phyloP scores from a whole-genome alignment of 306 rosid genomes.

The Dalbergia cultrata region DNA sequence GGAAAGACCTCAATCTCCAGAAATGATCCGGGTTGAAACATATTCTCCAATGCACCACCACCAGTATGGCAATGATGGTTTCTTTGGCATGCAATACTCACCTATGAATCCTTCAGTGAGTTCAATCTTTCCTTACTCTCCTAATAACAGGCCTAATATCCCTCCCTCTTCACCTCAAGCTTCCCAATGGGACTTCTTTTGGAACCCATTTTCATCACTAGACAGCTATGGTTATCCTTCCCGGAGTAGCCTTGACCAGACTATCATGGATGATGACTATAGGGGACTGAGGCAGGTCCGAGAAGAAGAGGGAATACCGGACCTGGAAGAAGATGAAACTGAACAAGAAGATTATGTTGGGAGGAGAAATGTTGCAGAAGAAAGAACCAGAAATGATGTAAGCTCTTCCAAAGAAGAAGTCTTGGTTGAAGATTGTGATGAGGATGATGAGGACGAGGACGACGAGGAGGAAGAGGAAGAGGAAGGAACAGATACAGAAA shows the following conservation, averaged over 20 bases:
- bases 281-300: conserved; percentile 82
- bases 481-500: conserved; percentile 55
- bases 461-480: conserved; percentile 64
- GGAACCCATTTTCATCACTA: conserved; percentile 88
- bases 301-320: conserved; percentile 90
- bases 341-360: conserved; percentile 61
- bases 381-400: conserved; percentile 49
- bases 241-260: conserved; percentile 57
- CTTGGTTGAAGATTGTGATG: conserved; percentile 70
- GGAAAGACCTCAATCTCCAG: conserved; percentile 79
- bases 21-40: conserved; percentile 65
- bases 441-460: conserved; percentile 74
- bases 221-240: conserved; percentile 75
- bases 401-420: conserved; percentile 66
- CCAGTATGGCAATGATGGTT: conserved; percentile 63
- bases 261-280: conserved; percentile 65
- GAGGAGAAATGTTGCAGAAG: conserved; percentile 55
- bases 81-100: conserved; percentile 66
- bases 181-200: conserved; percentile 87
- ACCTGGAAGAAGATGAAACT: conserved; percentile 80
- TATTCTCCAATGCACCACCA: conserved; percentile 60
- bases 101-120: conserved; percentile 55
- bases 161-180: conserved; percentile 79
- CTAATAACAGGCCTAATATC: conserved; percentile 58
- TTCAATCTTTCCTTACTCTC: conserved; percentile 62